Conservation (phyloP, 179 eudicot genomes). For the Nepenthes alata region DNA sequence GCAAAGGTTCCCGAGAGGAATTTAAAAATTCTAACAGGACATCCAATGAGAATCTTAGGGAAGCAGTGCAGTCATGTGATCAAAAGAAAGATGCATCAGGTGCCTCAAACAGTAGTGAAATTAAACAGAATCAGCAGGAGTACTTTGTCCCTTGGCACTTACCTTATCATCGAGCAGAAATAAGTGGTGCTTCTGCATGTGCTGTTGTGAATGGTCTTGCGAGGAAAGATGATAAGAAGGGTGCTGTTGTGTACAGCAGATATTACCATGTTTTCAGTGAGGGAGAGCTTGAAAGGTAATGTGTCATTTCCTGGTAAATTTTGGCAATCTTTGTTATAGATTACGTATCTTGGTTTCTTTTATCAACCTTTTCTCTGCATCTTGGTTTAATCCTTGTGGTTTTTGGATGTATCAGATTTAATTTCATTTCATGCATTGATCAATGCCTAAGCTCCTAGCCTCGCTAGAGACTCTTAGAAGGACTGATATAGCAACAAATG, state of each 20-base stretch:
- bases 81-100: conserved; percentile 13
- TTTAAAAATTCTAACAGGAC: conserved; percentile 12
- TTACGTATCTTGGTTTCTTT: background rate
- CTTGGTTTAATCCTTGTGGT: background rate
- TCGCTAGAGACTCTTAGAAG: background rate
- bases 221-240: conserved; percentile 85
- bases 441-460: background rate
- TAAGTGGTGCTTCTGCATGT: conserved; percentile 68
- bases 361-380: background rate
- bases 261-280: conserved; percentile 90
- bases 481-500: background rate
- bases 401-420: background rate
- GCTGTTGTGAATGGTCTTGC: conserved; percentile 81
- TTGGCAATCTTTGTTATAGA: too few species aligned
- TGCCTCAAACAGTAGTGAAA: conserved; percentile 10
- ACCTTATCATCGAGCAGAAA: conserved; percentile 92
- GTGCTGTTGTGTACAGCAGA: conserved; percentile 84
- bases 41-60: conserved; percentile 8
- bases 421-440: background rate
- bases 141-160: conserved; percentile 97
- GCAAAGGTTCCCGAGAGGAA: conserved; percentile 17
- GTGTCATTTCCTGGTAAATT: too few species aligned
- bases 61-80: conserved; percentile 7
- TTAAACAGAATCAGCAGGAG: conserved; percentile 48
- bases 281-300: conserved; percentile 94